Base-by-base conservation (phyloP, 2,329 filamentous ascomycete species). In the Aspergillus texensis region DNA sequence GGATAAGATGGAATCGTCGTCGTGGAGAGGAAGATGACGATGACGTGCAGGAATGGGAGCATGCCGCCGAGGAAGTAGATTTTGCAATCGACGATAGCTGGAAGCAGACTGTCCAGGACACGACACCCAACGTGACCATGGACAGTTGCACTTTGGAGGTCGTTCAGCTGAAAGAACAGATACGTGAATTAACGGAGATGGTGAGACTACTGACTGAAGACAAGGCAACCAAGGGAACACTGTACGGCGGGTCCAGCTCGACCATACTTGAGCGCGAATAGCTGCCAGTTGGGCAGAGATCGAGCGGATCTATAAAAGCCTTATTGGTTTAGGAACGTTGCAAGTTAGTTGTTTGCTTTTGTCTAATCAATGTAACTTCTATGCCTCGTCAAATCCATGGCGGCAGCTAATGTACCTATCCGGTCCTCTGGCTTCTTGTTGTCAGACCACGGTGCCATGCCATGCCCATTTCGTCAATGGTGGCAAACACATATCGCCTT, bases 21-120 rank as follows among this genome's bases (percentile, higher is more conserved):
- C 82, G 91, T 19, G 93, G 94, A 45, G 94, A 97, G 69, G 90
- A 90, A 3, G 95, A 99, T 68, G 95, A 99, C 70, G 93, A 97
- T 68, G 88, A 88, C 0, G 80, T 91, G 10, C 91, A 98, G 74
- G 94, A 97, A 75, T 99, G 95, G 95, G 95, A 99, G 80, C 91
- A 97, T 76, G 82, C 94, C 74, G 78, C 78, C 4, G 72, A 71
- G 41, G 85, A 91, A 58, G 75, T 94, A 24, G 91, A 97, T 74
- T 91, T 96, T 72, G 92, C 96, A 72, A 83, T 86, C 0, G 91
- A 94, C 65, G 77, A 74, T 32, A 92, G 91, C 0, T 99, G 95
- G 95, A 83, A 86, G 41, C 93, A 95, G 83, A 89, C 85, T 61
- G 93, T 97, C 3, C 84, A 88, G 57, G 80, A 83, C n/a, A 90